A percentile compares a stretch with the other conserved stretches of the same genome.
phyloP scores from a whole-genome alignment of 192 early-diverging fungal genomes.

The Phycomyces nitens region DNA sequence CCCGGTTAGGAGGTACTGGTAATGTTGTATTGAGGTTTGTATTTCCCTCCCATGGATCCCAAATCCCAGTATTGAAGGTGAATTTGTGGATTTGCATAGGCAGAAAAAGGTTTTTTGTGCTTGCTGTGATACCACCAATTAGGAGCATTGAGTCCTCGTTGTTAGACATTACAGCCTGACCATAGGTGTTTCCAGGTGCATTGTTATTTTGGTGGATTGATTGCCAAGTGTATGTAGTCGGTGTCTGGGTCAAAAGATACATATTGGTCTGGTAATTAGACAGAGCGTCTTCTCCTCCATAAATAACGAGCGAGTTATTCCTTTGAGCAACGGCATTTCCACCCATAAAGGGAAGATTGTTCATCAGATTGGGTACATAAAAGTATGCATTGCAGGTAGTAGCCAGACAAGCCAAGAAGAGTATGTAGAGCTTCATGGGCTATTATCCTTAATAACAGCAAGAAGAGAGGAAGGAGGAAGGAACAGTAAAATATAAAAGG shows the following conservation, averaged over 20 bases:
- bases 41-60: slow-evolving; percentile 4
- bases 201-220: neutral
- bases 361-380: slow-evolving; percentile 15
- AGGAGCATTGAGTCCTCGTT: neutral
- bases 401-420: neutral
- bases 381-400: slow-evolving; percentile 20
- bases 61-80: neutral
- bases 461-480: neutral
- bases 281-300: slow-evolving; percentile 13
- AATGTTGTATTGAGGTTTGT: neutral
- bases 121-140: slow-evolving; percentile 2
- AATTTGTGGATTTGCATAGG: slow-evolving; percentile 2
- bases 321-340: slow-evolving; percentile 1
- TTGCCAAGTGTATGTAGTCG: slow-evolving; percentile 5
- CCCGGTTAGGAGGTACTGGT: slow-evolving; percentile 11
- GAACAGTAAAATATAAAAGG: neutral
- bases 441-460: neutral
- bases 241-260: slow-evolving; percentile 7
- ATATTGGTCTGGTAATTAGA: neutral
- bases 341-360: slow-evolving; percentile 17
- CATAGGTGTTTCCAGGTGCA: slow-evolving; percentile 7
- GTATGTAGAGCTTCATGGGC: neutral
- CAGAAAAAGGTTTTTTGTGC: neutral
- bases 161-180: slow-evolving; percentile 1
- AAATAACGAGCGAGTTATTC: slow-evolving; percentile 4